phyloP scores from a whole-genome alignment of 352 stramenopile genomes.

The Plasmopara viticola region DNA sequence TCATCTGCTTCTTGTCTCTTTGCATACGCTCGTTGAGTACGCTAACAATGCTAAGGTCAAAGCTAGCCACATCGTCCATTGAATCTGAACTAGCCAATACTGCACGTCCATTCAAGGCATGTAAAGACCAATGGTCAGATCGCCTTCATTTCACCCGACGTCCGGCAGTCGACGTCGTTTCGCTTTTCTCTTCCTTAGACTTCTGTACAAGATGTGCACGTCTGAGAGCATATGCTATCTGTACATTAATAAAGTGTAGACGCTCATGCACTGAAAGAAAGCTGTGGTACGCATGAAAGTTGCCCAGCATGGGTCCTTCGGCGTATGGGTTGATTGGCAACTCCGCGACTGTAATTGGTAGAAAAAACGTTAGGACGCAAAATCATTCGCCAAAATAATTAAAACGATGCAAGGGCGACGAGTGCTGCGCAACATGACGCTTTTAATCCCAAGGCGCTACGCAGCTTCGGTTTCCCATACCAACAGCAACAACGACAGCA shows the following conservation, averaged over 20 bases:
- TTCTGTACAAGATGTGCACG: slow-evolving; percentile 31
- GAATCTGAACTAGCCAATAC: slow-evolving; percentile 7
- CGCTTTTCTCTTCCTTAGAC: not conserved
- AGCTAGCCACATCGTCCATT: slow-evolving; percentile 33
- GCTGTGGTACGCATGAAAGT: slow-evolving; percentile 84
- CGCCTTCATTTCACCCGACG: slow-evolving; percentile 80
- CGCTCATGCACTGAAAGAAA: slow-evolving; percentile 72
- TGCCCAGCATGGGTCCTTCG: slow-evolving; percentile 69
- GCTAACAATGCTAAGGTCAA: slow-evolving; percentile 53
- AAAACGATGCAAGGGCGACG: slow-evolving; percentile 18
- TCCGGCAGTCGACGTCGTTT: slow-evolving; percentile 41
- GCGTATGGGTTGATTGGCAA: slow-evolving; percentile 23
- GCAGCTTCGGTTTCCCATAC: slow-evolving; percentile 21
- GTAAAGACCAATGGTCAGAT: slow-evolving; percentile 69
- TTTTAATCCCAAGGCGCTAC: slow-evolving; percentile 24
- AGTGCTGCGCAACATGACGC: slow-evolving; percentile 15
- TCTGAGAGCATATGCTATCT: slow-evolving; percentile 35
- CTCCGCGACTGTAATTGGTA: slow-evolving; percentile 7
- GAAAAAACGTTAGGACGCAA: slow-evolving; percentile 3
- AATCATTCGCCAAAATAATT: not conserved
- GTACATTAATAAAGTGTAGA: slow-evolving; percentile 61
- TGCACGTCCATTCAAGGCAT: slow-evolving; percentile 37
- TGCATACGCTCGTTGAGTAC: slow-evolving; percentile 65
- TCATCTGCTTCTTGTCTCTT: slow-evolving; percentile 50
- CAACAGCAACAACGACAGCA: slow-evolving; percentile 41